Evolutionary conservation across 148 eudicot species (phyloP).

Genomic region (Heliamphora exappendiculata): DNA sequence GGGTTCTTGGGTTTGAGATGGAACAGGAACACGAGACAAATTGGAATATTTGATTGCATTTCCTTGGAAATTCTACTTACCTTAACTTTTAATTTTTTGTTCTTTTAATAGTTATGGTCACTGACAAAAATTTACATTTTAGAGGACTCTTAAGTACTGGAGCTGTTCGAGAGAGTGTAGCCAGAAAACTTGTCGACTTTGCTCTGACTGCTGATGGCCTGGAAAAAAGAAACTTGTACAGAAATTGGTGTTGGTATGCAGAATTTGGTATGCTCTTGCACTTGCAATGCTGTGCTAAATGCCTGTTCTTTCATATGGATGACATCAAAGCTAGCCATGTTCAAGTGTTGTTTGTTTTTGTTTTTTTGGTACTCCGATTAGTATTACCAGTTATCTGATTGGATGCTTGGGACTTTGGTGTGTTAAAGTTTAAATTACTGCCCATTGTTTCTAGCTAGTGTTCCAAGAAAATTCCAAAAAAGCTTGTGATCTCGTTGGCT

Average conservation of each 20-base stretch:
- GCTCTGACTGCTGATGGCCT: slow-evolving; percentile 1
- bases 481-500: neutral
- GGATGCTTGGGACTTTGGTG: neutral
- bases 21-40: too few species aligned
- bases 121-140: too few species aligned
- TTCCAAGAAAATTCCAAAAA: neutral
- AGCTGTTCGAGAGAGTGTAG: too few species aligned
- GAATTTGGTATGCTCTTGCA: slow-evolving; percentile 17
- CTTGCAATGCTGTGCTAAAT: neutral
- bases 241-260: slow-evolving; percentile 4
- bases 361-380: too few species aligned
- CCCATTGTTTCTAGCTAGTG: neutral
- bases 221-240: slow-evolving; percentile 10
- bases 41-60: too few species aligned
- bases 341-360: neutral
- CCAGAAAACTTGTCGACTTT: too few species aligned
- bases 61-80: too few species aligned
- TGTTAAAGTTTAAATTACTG: neutral
- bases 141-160: too few species aligned
- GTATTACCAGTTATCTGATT: neutral
- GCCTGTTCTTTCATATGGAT: neutral
- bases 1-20: too few species aligned
- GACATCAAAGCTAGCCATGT: neutral
- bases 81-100: too few species aligned
- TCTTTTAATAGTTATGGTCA: too few species aligned